Percentiles rank a stretch among this genome's conserved stretches.
Evolutionary conservation across 2,329 filamentous ascomycete species (phyloP).

Genomic region (Penicillium sp.): DNA sequence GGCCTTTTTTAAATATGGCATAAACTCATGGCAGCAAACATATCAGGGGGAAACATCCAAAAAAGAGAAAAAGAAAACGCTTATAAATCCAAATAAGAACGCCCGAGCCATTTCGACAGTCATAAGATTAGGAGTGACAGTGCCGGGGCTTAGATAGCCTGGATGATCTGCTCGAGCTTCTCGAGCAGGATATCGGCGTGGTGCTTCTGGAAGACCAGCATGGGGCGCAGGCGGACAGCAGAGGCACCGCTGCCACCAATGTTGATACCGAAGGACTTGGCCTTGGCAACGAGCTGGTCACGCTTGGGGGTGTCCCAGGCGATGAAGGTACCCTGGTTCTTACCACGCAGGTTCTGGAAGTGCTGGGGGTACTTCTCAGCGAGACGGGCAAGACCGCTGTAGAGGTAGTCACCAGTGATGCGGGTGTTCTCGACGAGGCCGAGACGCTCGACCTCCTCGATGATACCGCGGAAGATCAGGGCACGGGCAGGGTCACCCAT

Average conservation of each 20-base stretch:
- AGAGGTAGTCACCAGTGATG: conserved; percentile 76
- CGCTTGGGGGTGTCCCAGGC: conserved; percentile 79
- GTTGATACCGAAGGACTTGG: conserved; percentile 79
- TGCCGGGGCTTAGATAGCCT: conserved; percentile 35
- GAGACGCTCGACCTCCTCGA: conserved; percentile 74
- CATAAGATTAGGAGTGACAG: conserved; percentile 8
- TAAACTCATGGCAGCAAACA: conserved; percentile 17
- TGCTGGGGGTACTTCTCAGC: conserved; percentile 71
- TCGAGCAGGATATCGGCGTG: conserved; percentile 74
- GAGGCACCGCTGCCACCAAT: conserved; percentile 77
- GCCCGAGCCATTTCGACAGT: conserved; percentile 7
- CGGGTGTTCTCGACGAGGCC: conserved; percentile 81
- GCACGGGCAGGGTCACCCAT: conserved; percentile 89
- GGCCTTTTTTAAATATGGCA: conserved; percentile 16
- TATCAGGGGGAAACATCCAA: not conserved
- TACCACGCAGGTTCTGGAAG: conserved; percentile 81
- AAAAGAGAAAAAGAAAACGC: conserved; percentile 17
- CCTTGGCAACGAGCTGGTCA: conserved; percentile 69
- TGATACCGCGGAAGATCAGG: conserved; percentile 82
- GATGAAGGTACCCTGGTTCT: conserved; percentile 88
- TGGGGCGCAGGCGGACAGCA: conserved; percentile 80
- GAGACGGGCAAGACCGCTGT: conserved; percentile 66
- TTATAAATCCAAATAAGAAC: conserved; percentile 21
- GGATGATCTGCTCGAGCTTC: conserved; percentile 72
- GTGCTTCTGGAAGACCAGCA: conserved; percentile 78